Evolutionary conservation across 208 protist species (phyloP).

Genomic region (Tritrichomonas foetus): DNA sequence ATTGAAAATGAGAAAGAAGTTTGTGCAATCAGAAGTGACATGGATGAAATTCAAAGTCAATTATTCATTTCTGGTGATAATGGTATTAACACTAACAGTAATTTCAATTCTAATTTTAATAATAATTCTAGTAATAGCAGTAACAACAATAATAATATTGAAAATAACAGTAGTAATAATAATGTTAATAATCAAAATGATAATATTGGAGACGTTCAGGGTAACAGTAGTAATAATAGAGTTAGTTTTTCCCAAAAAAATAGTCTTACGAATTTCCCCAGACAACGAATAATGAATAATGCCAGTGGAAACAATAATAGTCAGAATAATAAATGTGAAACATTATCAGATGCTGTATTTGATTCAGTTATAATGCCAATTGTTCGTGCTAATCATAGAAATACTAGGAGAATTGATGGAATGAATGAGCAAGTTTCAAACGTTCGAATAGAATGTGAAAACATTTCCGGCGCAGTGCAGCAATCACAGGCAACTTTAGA

Average conservation of each 20-base stretch:
- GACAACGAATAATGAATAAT: neutral
- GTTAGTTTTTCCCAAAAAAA: neutral
- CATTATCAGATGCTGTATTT: neutral
- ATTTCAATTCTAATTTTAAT: neutral
- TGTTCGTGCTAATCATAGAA: neutral
- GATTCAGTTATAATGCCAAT: neutral
- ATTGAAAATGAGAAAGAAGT: too few species aligned
- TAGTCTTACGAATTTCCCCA: neutral
- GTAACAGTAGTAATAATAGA: neutral
- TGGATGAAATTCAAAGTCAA: neutral
- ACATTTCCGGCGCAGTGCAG: neutral
- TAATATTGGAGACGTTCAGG: neutral
- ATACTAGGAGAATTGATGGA: neutral
- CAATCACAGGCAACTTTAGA: neutral
- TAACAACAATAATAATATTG: neutral
- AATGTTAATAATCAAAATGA: neutral
- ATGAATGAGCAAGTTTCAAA: neutral
- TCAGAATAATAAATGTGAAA: too few species aligned
- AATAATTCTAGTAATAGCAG: neutral
- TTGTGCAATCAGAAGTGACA: neutral
- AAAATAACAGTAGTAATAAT: neutral
- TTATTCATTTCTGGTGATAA: neutral
- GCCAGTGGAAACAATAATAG: neutral
- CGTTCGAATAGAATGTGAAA: neutral
- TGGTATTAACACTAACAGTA: neutral